Evolutionary conservation across 352 stramenopile genomes (phyloP).

Genomic region (Phytophthora gonapodyides): DNA sequence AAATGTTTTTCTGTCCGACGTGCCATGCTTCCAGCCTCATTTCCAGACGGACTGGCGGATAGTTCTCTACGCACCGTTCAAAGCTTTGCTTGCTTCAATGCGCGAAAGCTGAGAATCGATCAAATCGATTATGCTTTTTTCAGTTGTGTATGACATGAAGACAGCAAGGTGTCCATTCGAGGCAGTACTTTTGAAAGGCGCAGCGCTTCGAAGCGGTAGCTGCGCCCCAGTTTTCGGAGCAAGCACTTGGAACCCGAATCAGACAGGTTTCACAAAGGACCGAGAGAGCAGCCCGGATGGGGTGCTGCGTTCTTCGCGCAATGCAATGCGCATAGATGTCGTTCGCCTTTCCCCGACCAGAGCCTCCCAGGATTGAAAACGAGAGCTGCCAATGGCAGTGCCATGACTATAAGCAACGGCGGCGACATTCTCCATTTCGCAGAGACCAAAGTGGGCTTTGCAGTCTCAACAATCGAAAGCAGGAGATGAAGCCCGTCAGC

Average conservation of each 20-base stretch:
- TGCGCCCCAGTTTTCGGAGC: neutral
- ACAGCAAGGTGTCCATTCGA: no score
- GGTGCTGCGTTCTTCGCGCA: neutral
- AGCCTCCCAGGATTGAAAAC: conserved; percentile 16
- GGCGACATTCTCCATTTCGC: conserved; percentile 21
- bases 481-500: conserved; percentile 15
- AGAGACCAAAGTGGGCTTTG: neutral
- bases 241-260: neutral
- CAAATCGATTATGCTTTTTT: no score
- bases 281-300: conserved; percentile 11
- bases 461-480: neutral
- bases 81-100: neutral
- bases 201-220: no score
- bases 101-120: neutral
- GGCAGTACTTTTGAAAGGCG: no score
- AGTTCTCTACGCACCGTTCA: neutral
- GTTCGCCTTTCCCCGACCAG: conserved; percentile 22
- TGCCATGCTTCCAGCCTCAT: conserved; percentile 8
- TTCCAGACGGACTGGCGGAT: conserved; percentile 8
- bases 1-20: conserved; percentile 11
- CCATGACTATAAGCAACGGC: neutral
- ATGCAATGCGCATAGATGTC: conserved; percentile 17
- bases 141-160: no score
- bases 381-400: no score
- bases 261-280: neutral